Conservation (phyloP, 2,329 filamentous ascomycete genomes). For the Sarocladium kiliense region DNA sequence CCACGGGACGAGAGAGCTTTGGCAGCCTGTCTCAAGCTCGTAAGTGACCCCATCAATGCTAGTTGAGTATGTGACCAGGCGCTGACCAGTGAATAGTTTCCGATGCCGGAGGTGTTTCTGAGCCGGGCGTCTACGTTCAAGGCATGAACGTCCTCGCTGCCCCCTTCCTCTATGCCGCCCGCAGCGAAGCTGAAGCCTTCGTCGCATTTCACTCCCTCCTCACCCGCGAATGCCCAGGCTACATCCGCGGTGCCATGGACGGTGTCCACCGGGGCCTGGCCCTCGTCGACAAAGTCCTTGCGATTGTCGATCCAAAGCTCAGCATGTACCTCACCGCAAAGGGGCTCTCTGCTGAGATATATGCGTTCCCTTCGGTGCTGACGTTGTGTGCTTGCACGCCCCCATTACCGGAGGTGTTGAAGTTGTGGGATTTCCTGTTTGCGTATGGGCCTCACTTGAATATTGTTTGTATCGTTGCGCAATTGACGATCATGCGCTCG, state of each 20-base stretch:
- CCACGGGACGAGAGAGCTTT: conserved; percentile 22
- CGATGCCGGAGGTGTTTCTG: conserved; percentile 49
- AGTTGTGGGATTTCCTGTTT: conserved; percentile 95
- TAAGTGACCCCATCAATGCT: conserved; percentile 31
- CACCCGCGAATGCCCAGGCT: conserved; percentile 83
- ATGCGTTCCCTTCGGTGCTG: conserved; percentile 91
- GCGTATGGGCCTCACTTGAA: conserved; percentile 94
- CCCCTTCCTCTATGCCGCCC: conserved; percentile 89
- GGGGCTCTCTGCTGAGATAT: conserved; percentile 86
- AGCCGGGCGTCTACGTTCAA: conserved; percentile 88
- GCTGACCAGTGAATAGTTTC: conserved; percentile 26
- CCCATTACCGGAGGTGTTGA: conserved; percentile 84
- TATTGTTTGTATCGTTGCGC: conserved; percentile 92
- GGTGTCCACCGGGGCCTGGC: conserved; percentile 90
- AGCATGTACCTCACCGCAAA: conserved; percentile 80
- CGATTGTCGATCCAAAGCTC: conserved; percentile 85
- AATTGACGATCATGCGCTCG: conserved; percentile 82
- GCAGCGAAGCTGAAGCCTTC: conserved; percentile 92
- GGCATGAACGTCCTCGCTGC: conserved; percentile 98
- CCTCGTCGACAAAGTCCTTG: conserved; percentile 85
- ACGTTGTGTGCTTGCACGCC: conserved; percentile 95
- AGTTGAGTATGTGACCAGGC: no score
- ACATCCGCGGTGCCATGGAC: conserved; percentile 94
- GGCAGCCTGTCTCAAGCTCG: conserved; percentile 27
- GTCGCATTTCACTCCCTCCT: conserved; percentile 85